Evolutionary conservation across 768 basidiomycete genomes (phyloP), one percentile per base, ranked within the genome.

Genomic region (Mycena amicta): DNA sequence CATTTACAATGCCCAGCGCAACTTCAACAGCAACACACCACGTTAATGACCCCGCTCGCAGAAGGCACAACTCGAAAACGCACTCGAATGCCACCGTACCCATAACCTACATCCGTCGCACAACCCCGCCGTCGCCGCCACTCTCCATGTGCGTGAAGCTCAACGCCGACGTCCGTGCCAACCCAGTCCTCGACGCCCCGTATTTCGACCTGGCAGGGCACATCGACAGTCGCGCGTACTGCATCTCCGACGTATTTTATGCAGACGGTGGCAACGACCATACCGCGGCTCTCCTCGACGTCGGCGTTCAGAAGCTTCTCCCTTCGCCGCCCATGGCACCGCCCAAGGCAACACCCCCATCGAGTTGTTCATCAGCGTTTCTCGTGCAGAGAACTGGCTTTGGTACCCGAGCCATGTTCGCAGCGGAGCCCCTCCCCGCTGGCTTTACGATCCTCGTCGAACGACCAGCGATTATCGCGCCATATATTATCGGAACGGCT

Each of bases 391-490:
- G 15, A 45, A 45, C 43, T 8, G 43, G 43, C 12, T 23, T 15
- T n/a, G 43, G 43, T 23, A 8, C 43, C 13, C 29, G 63, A 20
- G 74, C 73, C 2, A 64, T 74, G 61, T 71, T 73, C 40, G 70
- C 73, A 0, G 49, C 30, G 16, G 53, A 52, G 20, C 29, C 58
- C 3, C 61, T 74, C 25, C 60, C 64, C 2, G 51, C 56, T 15
- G 67, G 70, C 22, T 67, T 65, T 22, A 41, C 64, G 27, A 67
- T 75, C 25, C 22, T 70, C 15, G 62, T 66, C 2, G 74, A 80
- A 55, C 77, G 78, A 45, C 80, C 80, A 23, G 71, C 70, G 8
- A 62, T 80, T 39, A 72, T 80, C 40, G 70, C 73, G 22, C 78
- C 79, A 2, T 72, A 70, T 57, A 57, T 73, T 46, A 68, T 60